Base-by-base conservation (phyloP, 1,284 basidiomycete species). In the Cutaneotrichosporon cutaneum region DNA sequence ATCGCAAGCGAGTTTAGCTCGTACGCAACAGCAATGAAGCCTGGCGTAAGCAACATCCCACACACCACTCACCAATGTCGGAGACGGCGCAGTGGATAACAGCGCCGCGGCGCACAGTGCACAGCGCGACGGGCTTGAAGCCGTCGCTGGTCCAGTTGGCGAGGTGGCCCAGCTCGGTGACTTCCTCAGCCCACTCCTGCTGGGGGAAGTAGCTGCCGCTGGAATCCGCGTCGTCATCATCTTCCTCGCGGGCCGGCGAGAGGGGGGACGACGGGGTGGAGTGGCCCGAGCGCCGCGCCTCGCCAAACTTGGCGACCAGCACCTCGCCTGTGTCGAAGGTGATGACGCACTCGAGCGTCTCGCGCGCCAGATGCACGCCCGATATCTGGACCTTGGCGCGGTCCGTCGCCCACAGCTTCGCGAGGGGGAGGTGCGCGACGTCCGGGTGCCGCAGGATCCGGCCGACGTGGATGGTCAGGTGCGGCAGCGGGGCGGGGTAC, bases 21-120 rank as follows among this genome's bases (percentile, higher is more conserved):
- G 71, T 88, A 90, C 1, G 87, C 85, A 2, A 87, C 82, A 0
- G 90, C 88, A 42, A 90, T 78, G 73, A 93, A 90, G 3, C 90
- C 90, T 90, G 68, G 6, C 32, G 27, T 48, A 59, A 42, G 33
- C 45, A 8, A 61, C 7, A 4, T n/a, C 54, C 8, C 4, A 56
- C 2, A 18, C 22, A 32, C 2, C 5, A 16, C 84, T 70, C 69
- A 89, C 88, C 90, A 58, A 88, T 84, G 73, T 90, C 86, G 1
- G 87, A 87, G 16, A 89, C 76, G 2, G 87, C 85, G 69, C 82
- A 85, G 18, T 84, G 81, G 3, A 83, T 81, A 2, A 85, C 81
- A 2, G 80, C 77, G 0, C 85, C 86, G 57, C 80, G 81, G 24
- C 80, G 76, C 30, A 85, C 75, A n/a, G 81, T 80, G 27, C 90